Evolutionary conservation across 2,329 filamentous ascomycete species (phyloP), one percentile per base, ranked within the genome.

Genomic region (Mycocentrospora acerina): DNA sequence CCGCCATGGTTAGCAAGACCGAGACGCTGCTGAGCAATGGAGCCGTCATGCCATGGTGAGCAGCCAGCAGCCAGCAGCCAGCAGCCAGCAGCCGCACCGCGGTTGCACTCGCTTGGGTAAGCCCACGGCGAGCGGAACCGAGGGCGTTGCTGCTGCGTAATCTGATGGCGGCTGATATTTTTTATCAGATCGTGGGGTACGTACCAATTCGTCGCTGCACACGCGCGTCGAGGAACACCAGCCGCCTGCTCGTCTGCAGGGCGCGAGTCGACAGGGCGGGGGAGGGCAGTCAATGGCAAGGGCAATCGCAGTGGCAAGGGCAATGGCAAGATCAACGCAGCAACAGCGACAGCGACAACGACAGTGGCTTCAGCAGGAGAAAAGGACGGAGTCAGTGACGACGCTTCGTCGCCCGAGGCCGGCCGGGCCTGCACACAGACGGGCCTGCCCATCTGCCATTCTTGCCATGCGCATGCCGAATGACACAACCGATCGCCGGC

Each of bases 101-200:
- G 22, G 24, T 35, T 29, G 34, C 7, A 24, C 19, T 18, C 36
- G 45, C 45, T 40, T 16, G 7, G 22, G 35, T 37, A 22, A 37
- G 19, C 37, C 40, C 37, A 29, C 37, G 34, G 15, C 16, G 35
- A 31, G 40, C 37, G 45, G 43, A 40, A 36, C n/a, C n/a, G n/a
- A n/a, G n/a, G n/a, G n/a, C n/a, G n/a, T n/a, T n/a, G n/a, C n/a
- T n/a, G n/a, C n/a, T n/a, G 38, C 24, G 35, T 35, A 35, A 40
- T 41, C 37, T 42, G 39, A 40, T 39, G 22, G 13, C 12, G 18
- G 24, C 16, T 24, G 19, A 18, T 30, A 40, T 14, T 29, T 36
- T 16, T 45, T 41, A 48, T 48, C 42, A 40, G 45, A 48, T 48
- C 24, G 45, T 48, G 39, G 45, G 33, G 36, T 31, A 35, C 25